Conservation (phyloP, 1,284 basidiomycete species). For the Cystobasidium pallidum region DNA sequence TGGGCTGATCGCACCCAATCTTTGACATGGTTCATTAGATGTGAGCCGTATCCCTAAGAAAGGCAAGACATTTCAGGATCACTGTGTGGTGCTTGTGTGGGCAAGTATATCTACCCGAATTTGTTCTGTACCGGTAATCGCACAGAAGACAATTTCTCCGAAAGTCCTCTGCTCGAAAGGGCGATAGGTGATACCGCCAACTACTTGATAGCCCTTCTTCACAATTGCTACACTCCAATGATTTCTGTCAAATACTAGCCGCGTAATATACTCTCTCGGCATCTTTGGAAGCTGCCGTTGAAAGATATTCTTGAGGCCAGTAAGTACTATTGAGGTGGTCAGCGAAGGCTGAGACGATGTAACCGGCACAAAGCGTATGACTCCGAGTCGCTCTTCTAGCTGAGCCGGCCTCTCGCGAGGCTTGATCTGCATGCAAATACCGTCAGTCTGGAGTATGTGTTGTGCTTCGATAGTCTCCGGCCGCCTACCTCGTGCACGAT, state of each 20-base stretch:
- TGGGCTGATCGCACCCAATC: conserved; percentile 80
- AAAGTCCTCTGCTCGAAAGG: conserved; percentile 94
- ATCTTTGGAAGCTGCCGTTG: conserved; percentile 98
- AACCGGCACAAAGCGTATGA: conserved; percentile 85
- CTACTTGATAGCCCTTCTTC: conserved; percentile 92
- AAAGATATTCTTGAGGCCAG: conserved; percentile 93
- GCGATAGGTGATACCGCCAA: conserved; percentile 96
- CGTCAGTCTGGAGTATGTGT: neutral
- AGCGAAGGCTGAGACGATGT: conserved; percentile 75
- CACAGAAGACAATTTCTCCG: conserved; percentile 99
- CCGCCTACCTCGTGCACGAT: conserved; percentile 25
- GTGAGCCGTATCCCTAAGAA: conserved; percentile 87
- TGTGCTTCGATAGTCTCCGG: neutral
- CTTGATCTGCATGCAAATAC: conserved; percentile 18
- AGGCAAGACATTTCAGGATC: no score
- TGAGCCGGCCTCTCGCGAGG: conserved; percentile 66
- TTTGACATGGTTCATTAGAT: conserved; percentile 99
- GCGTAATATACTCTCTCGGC: conserved; percentile 97
- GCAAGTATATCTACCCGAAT: conserved; percentile 71
- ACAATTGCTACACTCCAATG: conserved; percentile 92
- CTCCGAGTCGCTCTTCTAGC: conserved; percentile 76
- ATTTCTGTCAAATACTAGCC: conserved; percentile 89
- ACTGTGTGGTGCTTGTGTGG: no score
- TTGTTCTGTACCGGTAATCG: conserved; percentile 93
- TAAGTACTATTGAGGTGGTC: conserved; percentile 73